phyloP scores from a whole-genome alignment of 1,284 basidiomycete genomes.

The Fistulina hepatica region DNA sequence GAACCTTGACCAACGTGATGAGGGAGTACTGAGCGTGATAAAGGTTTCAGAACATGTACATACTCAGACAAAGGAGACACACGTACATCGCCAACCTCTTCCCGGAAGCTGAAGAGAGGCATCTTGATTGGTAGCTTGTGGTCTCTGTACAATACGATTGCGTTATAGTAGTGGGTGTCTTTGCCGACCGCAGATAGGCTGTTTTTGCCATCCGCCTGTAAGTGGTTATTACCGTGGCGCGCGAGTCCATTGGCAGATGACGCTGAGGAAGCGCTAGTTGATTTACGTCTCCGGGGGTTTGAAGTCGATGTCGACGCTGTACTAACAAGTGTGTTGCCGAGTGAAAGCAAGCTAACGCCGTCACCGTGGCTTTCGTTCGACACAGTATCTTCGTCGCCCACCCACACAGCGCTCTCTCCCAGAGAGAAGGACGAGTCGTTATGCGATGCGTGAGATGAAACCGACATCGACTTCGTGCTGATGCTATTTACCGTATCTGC shows the following conservation, averaged over 20 bases:
- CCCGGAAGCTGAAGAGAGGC: constrained; percentile 63
- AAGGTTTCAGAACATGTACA: too few relatives aligned
- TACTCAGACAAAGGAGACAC: constrained; percentile 2
- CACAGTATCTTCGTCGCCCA: constrained; percentile 54
- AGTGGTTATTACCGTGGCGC: neutral
- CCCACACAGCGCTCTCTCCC: constrained; percentile 70
- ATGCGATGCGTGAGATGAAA: constrained; percentile 24
- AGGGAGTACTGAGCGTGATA: constrained; percentile 61
- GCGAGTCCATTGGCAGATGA: constrained; percentile 38
- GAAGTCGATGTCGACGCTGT: constrained; percentile 13
- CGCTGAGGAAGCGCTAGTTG: constrained; percentile 60
- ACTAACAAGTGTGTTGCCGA: constrained; percentile 27
- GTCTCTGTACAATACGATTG: constrained; percentile 57
- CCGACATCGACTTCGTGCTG: constrained; percentile 19
- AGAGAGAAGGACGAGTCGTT: constrained; percentile 59
- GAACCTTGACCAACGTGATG: constrained; percentile 70
- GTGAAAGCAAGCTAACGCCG: constrained; percentile 27
- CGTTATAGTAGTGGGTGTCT: constrained; percentile 84
- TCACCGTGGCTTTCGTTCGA: constrained; percentile 29
- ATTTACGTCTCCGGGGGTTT: constrained; percentile 43
- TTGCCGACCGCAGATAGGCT: constrained; percentile 32
- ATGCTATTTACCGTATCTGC: constrained; percentile 31
- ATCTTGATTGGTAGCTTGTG: constrained; percentile 66
- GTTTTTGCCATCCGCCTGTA: neutral
- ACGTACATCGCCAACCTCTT: constrained; percentile 78